A percentile compares a stretch with the other conserved stretches of the same genome.
These are phyloP conservation scores for Isatis tinctoria DNA, from an alignment of 345 rosid species.

Conservation along the genomic window DNA sequence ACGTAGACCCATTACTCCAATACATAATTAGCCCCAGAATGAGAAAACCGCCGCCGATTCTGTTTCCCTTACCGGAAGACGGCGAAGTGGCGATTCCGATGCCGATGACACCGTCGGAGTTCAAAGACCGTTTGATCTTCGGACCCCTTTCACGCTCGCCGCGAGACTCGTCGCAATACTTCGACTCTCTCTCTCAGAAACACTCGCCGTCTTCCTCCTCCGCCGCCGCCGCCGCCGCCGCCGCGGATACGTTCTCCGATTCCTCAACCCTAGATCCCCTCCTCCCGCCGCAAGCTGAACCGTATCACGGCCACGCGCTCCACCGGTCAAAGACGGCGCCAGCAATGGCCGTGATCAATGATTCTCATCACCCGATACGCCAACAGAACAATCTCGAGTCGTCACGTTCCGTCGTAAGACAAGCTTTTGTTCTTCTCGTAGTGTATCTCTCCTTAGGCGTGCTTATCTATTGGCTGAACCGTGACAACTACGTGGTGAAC, in stretches of 20 bases:
- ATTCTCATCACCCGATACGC: conserved; percentile 26
- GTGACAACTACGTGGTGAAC: conserved; percentile 48
- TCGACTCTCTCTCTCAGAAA: conserved; percentile 50
- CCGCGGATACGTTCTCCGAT: conserved; percentile 11
- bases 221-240: conserved; percentile 1
- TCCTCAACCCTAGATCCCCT: conserved; percentile 24
- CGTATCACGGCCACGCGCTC: conserved; percentile 33
- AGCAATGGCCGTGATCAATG: conserved; percentile 82
- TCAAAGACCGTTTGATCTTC: conserved; percentile 85
- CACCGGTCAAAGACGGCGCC: conserved; percentile 93
- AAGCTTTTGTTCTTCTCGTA: conserved; percentile 55
- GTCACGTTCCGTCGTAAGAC: conserved; percentile 56
- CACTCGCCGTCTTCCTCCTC: conserved; percentile 33
- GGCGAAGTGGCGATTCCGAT: conserved; percentile 47
- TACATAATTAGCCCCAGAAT: conserved; percentile 38
- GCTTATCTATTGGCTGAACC: conserved; percentile 64
- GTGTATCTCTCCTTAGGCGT: conserved; percentile 72
- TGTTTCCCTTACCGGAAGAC: conserved; percentile 68
- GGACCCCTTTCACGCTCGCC: conserved; percentile 56
- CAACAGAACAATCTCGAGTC: conserved; percentile 44
- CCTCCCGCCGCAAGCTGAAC: conserved; percentile 17
- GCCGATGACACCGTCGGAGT: conserved; percentile 63
- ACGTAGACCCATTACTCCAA: conserved; percentile 55
- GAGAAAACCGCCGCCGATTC: conserved; percentile 34
- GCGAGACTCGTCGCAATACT: conserved; percentile 37